Evolutionary conservation across 2,329 filamentous ascomycete species (phyloP).

Genomic region (Myotisia sp.): DNA sequence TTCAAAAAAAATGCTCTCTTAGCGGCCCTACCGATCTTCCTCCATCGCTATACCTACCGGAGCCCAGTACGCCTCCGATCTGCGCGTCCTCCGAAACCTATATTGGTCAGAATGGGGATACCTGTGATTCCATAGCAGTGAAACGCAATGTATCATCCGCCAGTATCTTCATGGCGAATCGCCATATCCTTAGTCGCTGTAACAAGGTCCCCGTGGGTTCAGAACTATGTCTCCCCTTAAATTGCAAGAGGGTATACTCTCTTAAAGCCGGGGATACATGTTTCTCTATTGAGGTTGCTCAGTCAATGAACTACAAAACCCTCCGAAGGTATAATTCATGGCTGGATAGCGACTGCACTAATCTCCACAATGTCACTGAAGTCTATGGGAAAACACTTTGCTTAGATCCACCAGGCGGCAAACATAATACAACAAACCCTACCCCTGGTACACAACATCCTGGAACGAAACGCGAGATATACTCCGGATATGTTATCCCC

Average conservation of each 20-base stretch:
- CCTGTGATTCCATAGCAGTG: conserved; percentile 11
- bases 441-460: background rate
- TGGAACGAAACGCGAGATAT: conserved; percentile 3
- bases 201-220: background rate
- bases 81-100: conserved; percentile 11
- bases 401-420: conserved; percentile 5
- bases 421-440: background rate
- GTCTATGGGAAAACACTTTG: conserved; percentile 11
- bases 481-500: background rate
- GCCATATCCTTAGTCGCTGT: background rate
- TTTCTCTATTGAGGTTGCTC: conserved; percentile 4
- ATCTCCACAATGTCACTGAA: conserved; percentile 8
- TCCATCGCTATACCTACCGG: background rate
- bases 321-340: conserved; percentile 13
- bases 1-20: conserved; percentile 5
- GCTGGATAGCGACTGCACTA: conserved; percentile 11
- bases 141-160: conserved; percentile 11
- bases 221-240: background rate
- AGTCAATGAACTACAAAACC: background rate
- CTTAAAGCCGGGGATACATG: conserved; percentile 5
- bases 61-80: conserved; percentile 1
- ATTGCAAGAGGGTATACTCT: background rate
- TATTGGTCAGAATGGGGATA: conserved; percentile 10
- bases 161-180: background rate
- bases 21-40: conserved; percentile 3